phyloP scores from a whole-genome alignment of 805 yeast genomes.

The Teunomyces atbi region DNA sequence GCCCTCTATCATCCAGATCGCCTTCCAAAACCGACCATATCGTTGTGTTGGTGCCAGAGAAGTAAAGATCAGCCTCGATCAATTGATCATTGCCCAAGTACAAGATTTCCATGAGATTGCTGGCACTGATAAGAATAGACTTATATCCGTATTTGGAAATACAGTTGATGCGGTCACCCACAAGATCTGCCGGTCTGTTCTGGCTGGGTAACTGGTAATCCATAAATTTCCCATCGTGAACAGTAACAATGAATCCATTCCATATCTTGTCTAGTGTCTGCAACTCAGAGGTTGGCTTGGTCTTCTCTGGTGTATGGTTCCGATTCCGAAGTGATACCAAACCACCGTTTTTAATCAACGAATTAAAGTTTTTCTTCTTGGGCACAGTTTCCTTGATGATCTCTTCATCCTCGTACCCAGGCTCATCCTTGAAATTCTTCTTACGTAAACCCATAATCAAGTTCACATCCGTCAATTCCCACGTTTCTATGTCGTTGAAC shows the following conservation, averaged over 20 bases:
- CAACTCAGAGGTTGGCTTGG: background rate
- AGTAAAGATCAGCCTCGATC: slow-evolving; percentile 56
- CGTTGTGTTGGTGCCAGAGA: slow-evolving; percentile 36
- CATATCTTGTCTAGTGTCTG: slow-evolving; percentile 34
- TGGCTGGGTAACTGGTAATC: slow-evolving; percentile 58
- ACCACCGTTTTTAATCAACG: slow-evolving; percentile 13
- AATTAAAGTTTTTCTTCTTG: slow-evolving; percentile 3
- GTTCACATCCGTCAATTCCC: slow-evolving; percentile 79
- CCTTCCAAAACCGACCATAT: slow-evolving; percentile 19
- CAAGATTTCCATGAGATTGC: slow-evolving; percentile 67
- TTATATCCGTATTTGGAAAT: slow-evolving; percentile 73
- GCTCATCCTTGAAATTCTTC: slow-evolving; percentile 25
- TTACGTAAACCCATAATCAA: slow-evolving; percentile 59
- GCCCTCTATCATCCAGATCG: background rate
- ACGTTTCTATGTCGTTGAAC: slow-evolving; percentile 64
- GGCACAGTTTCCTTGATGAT: background rate
- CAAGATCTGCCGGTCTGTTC: slow-evolving; percentile 35
- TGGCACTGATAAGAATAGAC: slow-evolving; percentile 71
- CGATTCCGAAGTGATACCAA: slow-evolving; percentile 20
- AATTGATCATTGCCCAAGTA: slow-evolving; percentile 76
- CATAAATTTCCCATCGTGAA: slow-evolving; percentile 60
- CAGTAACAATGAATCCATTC: slow-evolving; percentile 79
- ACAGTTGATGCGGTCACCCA: slow-evolving; percentile 58
- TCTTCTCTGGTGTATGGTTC: slow-evolving; percentile 2
- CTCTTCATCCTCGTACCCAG: slow-evolving; percentile 18